Base-by-base conservation (phyloP, 129 eudicot genomes). In the Tagetes erecta region DNA sequence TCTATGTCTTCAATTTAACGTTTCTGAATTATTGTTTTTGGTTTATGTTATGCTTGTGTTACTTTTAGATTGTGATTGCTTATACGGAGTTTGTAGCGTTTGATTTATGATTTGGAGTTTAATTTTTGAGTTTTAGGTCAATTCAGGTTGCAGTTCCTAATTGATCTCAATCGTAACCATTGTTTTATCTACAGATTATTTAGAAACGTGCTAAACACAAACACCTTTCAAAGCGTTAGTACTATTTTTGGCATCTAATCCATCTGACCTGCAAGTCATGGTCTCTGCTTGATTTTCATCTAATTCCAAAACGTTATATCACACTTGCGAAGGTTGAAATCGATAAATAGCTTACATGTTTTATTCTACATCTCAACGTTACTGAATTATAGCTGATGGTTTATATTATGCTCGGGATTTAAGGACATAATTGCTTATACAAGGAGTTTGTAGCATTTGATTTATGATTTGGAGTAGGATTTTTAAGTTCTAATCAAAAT, bases 71-170 rank as follows among this genome's bases (percentile, higher is more conserved):
- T 5, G 55, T 44, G 0, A 44, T 44, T 6, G 49, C 9, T 44
- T 44, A 0, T 44, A 4, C 49, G 49, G 49, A 44, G 49, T 44
- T 44, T 44, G 47, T 57, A 56, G 52, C 76, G n/a, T 27, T 57
- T 57, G 44, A 59, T 60, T 72, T 62, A 51, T 11, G 41, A 20
- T 27, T 53, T 33, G 56, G 72, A 42, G 35, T 67, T 27, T 3
- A 6, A 44, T 38, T 42, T 42, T 44, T 44, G 60, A 36, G 42
- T 9, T 57, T 11, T 41, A 45, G 72, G 31, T 35, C 34, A 53
- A 27, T 64, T 52, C 35, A 51, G 50, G 55, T 59, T 42, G 56
- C 45, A 71, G 20, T 27, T 67, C 30, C 14, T 40, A 27, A 20
- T 20, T 56, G 64, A 1, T 27, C 11, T 6, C 35, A 27, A 55